Conservation (phyloP, 2,329 filamentous ascomycete species). For the Sporothrix globosa region DNA sequence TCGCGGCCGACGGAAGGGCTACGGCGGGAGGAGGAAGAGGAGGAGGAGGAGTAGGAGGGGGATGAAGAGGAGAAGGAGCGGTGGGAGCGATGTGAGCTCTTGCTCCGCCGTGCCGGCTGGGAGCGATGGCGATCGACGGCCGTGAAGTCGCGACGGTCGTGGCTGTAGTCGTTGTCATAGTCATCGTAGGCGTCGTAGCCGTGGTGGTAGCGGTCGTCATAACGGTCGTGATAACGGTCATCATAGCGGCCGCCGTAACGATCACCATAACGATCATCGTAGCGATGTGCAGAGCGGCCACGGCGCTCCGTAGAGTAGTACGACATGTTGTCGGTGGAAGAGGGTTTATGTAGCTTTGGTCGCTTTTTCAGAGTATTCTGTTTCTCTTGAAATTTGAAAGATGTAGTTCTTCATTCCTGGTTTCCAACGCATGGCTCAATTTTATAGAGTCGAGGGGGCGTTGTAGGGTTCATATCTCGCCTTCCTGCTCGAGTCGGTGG, state of each 20-base stretch:
- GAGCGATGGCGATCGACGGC: slow-evolving; percentile 3
- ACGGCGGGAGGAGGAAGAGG: not conserved
- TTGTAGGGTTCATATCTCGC: not conserved
- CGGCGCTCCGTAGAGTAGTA: slow-evolving; percentile 14
- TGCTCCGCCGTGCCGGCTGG: not conserved
- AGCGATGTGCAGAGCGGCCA: slow-evolving; percentile 23
- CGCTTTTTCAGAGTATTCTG: not conserved
- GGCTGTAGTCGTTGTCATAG: not conserved
- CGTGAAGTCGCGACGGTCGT: not conserved
- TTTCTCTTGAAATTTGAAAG: not conserved
- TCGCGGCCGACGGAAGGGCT: slow-evolving; percentile 21
- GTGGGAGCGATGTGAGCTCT: not conserved
- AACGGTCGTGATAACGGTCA: slow-evolving; percentile 22
- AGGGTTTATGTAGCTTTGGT: not conserved
- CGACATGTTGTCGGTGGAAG: not conserved
- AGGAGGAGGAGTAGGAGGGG: not conserved
- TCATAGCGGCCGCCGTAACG: slow-evolving; percentile 8
- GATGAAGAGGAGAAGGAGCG: not conserved
- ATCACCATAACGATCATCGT: slow-evolving; percentile 2
- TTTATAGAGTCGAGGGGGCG: not conserved
- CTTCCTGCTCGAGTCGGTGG: slow-evolving; percentile 10
- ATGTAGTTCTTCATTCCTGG: not conserved
- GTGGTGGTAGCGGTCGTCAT: not conserved
- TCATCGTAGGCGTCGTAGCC: not conserved
- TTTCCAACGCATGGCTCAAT: not conserved